Evolutionary conservation across 2,329 filamentous ascomycete genomes (phyloP).

Genomic region (Apiospora sp.): DNA sequence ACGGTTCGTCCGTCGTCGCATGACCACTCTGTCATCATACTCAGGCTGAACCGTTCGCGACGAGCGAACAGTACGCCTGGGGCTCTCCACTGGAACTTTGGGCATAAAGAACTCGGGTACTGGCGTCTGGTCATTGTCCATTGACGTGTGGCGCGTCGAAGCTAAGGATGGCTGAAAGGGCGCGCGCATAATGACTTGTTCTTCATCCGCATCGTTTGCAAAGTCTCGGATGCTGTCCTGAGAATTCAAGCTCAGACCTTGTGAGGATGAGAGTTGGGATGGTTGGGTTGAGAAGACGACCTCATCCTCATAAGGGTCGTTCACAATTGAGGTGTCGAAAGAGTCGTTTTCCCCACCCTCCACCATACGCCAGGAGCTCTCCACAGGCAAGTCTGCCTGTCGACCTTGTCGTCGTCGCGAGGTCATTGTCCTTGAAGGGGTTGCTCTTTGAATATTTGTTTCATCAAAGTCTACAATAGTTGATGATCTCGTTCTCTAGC

Average conservation of each 20-base stretch:
- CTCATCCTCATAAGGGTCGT: conserved; percentile 52
- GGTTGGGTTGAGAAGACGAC: conserved; percentile 49
- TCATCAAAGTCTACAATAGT: neutral
- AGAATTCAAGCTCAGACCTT: conserved; percentile 53
- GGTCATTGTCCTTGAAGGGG: conserved; percentile 25
- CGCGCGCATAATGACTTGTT: conserved; percentile 61
- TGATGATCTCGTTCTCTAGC: neutral
- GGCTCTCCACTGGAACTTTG: conserved; percentile 50
- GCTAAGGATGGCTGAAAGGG: conserved; percentile 62
- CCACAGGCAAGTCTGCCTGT: conserved; percentile 48
- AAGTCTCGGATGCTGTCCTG: conserved; percentile 66
- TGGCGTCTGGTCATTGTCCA: conserved; percentile 48
- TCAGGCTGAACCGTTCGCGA: conserved; percentile 45
- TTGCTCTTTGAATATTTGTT: neutral
- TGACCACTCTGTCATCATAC: conserved; percentile 37
- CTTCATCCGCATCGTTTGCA: conserved; percentile 60
- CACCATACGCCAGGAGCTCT: conserved; percentile 68
- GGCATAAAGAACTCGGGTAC: conserved; percentile 65
- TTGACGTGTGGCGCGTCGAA: conserved; percentile 38
- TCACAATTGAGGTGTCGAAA: conserved; percentile 63
- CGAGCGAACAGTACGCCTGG: conserved; percentile 46
- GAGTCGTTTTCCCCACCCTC: conserved; percentile 67
- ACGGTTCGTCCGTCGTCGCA: conserved; percentile 40
- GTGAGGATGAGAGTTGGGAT: conserved; percentile 55
- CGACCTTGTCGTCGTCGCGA: conserved; percentile 33